These are phyloP conservation scores for Ploettnerulaceae sp. DNA, from an alignment of 2,329 filamentous ascomycete genomes.

Conservation along the genomic window DNA sequence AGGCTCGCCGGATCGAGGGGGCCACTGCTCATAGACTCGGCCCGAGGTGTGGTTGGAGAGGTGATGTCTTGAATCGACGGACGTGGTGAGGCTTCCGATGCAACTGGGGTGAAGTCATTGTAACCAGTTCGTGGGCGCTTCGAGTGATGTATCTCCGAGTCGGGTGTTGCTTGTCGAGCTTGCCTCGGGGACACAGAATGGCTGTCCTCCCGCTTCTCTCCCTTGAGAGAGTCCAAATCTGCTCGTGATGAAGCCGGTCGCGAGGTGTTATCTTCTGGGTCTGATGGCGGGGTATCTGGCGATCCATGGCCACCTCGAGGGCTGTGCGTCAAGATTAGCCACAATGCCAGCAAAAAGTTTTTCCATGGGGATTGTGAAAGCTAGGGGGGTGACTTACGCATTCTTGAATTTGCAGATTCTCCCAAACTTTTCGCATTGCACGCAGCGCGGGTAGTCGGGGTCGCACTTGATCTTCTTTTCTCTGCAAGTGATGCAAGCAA, in stretches of 20 bases:
- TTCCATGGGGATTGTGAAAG: not conserved
- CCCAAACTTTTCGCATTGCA: slow-evolving; percentile 90
- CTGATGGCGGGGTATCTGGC: slow-evolving; percentile 33
- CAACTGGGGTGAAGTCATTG: slow-evolving; percentile 30
- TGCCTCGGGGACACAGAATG: slow-evolving; percentile 29
- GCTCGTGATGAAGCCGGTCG: slow-evolving; percentile 30
- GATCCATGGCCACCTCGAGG: slow-evolving; percentile 35
- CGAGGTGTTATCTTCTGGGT: slow-evolving; percentile 28
- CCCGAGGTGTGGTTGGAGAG: slow-evolving; percentile 24
- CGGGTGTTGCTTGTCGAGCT: slow-evolving; percentile 27
- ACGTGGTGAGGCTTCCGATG: slow-evolving; percentile 31
- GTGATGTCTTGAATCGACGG: slow-evolving; percentile 21
- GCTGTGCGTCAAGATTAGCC: slow-evolving; percentile 37
- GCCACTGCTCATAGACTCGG: slow-evolving; percentile 16
- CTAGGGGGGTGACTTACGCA: slow-evolving; percentile 55
- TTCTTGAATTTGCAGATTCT: slow-evolving; percentile 80
- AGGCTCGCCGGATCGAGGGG: slow-evolving; percentile 20
- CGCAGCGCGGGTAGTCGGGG: slow-evolving; percentile 78
- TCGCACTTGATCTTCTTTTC: slow-evolving; percentile 99
- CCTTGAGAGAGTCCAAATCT: slow-evolving; percentile 29
- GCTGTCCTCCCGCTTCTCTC: slow-evolving; percentile 27
- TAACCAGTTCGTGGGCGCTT: slow-evolving; percentile 33
- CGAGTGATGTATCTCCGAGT: slow-evolving; percentile 26
- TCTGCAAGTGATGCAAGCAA: slow-evolving; percentile 87
- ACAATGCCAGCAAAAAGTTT: slow-evolving; percentile 3